These are phyloP conservation scores for Pichia sp. DNA, from an alignment of 1,139 yeast species.

Conservation along the genomic window DNA sequence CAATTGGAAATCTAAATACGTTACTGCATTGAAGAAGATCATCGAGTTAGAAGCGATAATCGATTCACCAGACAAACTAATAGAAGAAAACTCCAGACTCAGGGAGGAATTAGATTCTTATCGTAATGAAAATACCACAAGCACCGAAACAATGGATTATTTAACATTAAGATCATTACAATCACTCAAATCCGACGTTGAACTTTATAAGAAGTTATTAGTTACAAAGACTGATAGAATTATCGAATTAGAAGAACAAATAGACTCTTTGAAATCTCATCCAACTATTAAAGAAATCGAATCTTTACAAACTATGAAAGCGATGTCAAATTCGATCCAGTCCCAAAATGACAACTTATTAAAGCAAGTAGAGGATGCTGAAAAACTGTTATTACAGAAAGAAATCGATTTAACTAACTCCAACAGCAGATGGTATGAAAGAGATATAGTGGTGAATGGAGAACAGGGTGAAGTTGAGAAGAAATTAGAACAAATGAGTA, in stretches of 20 bases:
- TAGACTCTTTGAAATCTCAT: background rate
- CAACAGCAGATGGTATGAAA: background rate
- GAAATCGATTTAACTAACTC: slow-evolving; percentile 2
- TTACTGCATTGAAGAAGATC: slow-evolving; percentile 13
- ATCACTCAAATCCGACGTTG: slow-evolving; percentile 10
- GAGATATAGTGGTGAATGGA: slow-evolving; percentile 3
- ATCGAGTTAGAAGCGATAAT: slow-evolving; percentile 12
- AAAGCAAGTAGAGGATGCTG: slow-evolving; percentile 11
- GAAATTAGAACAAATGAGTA: slow-evolving; percentile 6
- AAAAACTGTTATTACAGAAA: slow-evolving; percentile 1
- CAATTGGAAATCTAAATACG: slow-evolving; percentile 13
- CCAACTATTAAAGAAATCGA: background rate
- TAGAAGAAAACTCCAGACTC: slow-evolving; percentile 1
- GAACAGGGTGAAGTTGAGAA: slow-evolving; percentile 13
- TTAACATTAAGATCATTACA: background rate
- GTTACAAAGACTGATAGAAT: slow-evolving; percentile 14
- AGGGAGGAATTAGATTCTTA: slow-evolving; percentile 1
- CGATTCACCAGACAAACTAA: slow-evolving; percentile 1
- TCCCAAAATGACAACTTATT: slow-evolving; percentile 6
- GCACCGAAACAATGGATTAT: background rate
- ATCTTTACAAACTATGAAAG: slow-evolving; percentile 2
- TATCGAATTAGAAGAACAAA: slow-evolving; percentile 9
- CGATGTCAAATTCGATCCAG: slow-evolving; percentile 11
- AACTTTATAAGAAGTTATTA: slow-evolving; percentile 11
- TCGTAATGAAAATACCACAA: background rate